phyloP scores from a whole-genome alignment of 1,284 basidiomycete species.

The Malassezia furfur region DNA sequence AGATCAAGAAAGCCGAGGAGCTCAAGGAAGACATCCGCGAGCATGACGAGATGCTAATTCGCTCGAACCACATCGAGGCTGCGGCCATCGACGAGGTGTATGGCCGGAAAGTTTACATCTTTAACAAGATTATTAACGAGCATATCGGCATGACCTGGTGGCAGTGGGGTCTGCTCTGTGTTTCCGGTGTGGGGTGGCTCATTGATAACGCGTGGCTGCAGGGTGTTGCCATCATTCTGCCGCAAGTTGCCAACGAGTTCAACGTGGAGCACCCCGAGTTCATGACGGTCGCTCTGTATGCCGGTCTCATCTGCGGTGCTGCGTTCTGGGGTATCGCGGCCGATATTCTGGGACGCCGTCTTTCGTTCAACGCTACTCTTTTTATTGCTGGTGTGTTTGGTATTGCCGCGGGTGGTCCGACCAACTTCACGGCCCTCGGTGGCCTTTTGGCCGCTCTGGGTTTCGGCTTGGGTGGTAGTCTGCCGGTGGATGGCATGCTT shows the following conservation, averaged over 20 bases:
- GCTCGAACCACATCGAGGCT: slow-evolving; percentile 13
- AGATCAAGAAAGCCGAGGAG: neutral
- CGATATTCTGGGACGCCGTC: slow-evolving; percentile 43
- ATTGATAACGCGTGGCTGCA: slow-evolving; percentile 45
- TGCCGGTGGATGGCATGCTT: slow-evolving; percentile 48
- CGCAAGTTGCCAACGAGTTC: slow-evolving; percentile 40
- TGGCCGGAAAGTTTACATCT: slow-evolving; percentile 40
- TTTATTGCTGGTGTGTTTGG: slow-evolving; percentile 45
- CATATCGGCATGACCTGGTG: slow-evolving; percentile 45
- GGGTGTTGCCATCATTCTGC: slow-evolving; percentile 41
- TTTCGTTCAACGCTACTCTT: slow-evolving; percentile 45
- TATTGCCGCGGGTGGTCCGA: slow-evolving; percentile 38
- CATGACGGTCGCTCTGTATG: slow-evolving; percentile 41
- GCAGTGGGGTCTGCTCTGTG: slow-evolving; percentile 28
- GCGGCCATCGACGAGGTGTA: slow-evolving; percentile 36
- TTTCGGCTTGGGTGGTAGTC: slow-evolving; percentile 43
- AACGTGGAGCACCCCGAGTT: slow-evolving; percentile 20
- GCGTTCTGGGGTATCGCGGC: slow-evolving; percentile 44
- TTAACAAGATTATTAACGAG: slow-evolving; percentile 46
- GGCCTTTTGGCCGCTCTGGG: slow-evolving; percentile 40
- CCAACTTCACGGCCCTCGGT: slow-evolving; percentile 36
- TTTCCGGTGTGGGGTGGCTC: slow-evolving; percentile 38
- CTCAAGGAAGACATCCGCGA: neutral
- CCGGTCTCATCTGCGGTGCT: slow-evolving; percentile 42
- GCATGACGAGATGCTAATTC: neutral